These are phyloP conservation scores for Ophiosphaerella korrae DNA, from an alignment of 2,329 filamentous ascomycete species.

Conservation along the genomic window DNA sequence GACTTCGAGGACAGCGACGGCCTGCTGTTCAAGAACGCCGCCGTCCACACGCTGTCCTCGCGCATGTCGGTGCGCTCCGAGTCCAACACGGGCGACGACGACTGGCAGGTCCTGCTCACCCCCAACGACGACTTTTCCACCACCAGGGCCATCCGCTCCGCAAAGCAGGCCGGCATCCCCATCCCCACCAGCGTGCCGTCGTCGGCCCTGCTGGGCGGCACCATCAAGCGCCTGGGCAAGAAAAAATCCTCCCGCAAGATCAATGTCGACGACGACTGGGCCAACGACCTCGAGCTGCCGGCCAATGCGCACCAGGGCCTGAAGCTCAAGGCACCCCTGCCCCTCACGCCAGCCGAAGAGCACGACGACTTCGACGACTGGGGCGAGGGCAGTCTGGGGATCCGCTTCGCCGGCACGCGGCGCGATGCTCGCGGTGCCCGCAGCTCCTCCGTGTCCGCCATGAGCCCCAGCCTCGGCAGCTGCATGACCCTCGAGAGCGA, in stretches of 20 bases:
- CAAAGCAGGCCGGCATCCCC: conserved; percentile 87
- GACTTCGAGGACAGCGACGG: conserved; percentile 56
- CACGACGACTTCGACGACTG: conserved; percentile 92
- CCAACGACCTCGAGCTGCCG: conserved; percentile 56
- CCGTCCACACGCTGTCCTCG: conserved; percentile 76
- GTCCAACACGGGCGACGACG: conserved; percentile 76
- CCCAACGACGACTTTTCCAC: conserved; percentile 85
- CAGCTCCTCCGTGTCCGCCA: conserved; percentile 84
- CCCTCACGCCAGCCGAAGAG: conserved; percentile 51
- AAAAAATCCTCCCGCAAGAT: conserved; percentile 52
- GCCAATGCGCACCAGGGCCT: conserved; percentile 43
- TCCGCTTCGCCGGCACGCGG: conserved; percentile 83
- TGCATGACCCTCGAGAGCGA: conserved; percentile 91
- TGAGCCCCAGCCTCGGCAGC: conserved; percentile 92
- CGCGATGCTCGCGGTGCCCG: conserved; percentile 79
- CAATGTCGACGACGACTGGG: conserved; percentile 57
- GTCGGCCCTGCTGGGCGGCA: conserved; percentile 87
- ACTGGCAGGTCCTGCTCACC: conserved; percentile 83
- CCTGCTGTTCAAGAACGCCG: conserved; percentile 76
- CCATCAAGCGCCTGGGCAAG: conserved; percentile 84
- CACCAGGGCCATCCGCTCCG: conserved; percentile 76
- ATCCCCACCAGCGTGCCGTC: conserved; percentile 84
- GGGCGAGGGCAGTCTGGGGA: conserved; percentile 91
- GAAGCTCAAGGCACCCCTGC: conserved; percentile 51
- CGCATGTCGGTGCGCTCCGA: conserved; percentile 84